Evolutionary conservation across 306 rosid species (phyloP).

Genomic region (Vachellia collinsii): DNA sequence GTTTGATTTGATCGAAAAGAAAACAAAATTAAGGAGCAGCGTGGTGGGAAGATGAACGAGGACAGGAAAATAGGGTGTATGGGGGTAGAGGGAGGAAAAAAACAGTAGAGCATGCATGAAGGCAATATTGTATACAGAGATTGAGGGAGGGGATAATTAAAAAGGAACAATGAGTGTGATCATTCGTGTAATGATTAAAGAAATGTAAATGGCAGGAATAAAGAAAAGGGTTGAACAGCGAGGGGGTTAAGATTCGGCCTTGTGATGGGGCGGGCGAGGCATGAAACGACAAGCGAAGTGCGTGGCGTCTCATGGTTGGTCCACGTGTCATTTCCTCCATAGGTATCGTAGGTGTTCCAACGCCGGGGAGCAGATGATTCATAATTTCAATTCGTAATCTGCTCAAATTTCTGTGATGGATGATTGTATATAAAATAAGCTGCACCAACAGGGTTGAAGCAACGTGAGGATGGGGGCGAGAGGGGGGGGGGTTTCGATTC

Average conservation of each 20-base stretch:
- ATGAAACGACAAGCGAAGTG: not conserved
- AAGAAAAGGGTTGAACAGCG: not conserved
- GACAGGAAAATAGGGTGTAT: no score
- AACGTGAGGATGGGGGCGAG: not conserved
- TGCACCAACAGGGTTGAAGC: no score
- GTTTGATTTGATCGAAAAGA: not conserved
- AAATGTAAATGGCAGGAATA: not conserved
- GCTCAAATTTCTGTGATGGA: not conserved
- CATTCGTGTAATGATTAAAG: not conserved
- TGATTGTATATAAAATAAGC: no score
- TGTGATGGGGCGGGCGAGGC: not conserved
- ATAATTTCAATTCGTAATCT: not conserved
- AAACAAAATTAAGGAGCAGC: not conserved
- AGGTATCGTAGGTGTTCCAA: constrained; percentile 35
- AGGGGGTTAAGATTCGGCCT: not conserved
- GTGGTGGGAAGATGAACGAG: no score
- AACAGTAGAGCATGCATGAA: no score
- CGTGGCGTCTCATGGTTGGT: constrained; percentile 4
- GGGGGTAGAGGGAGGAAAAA: no score
- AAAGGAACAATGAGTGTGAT: not conserved
- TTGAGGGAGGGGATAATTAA: no score
- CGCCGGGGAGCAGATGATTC: constrained; percentile 46
- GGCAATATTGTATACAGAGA: no score
- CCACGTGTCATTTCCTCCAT: constrained; percentile 28
- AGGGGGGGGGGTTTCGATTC: not conserved